These are phyloP conservation scores for Candolleomyces aberdarensis DNA, from an alignment of 768 basidiomycete species.

Conservation along the genomic window DNA sequence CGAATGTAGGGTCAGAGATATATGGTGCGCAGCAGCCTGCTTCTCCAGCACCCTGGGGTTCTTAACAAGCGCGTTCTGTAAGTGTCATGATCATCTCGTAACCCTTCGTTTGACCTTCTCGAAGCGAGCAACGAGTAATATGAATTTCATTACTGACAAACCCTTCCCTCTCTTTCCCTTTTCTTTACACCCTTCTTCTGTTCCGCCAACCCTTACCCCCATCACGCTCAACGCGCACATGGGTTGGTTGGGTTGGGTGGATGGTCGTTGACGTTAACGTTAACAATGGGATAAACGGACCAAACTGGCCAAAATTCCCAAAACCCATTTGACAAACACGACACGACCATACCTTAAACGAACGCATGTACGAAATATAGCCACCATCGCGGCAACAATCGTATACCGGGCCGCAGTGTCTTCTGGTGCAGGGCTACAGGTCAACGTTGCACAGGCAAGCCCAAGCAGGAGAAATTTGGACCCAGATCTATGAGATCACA, in stretches of 20 bases:
- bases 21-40: conserved; percentile 32
- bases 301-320: no score
- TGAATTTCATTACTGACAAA: no score
- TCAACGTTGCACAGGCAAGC: conserved; percentile 26
- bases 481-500: no score
- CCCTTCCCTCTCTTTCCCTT: no score
- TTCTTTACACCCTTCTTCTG: neutral
- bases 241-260: no score
- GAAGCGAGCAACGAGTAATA: no score
- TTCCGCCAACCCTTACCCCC: neutral
- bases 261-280: no score
- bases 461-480: neutral
- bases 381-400: conserved; percentile 20
- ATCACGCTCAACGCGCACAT: no score
- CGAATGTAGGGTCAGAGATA: conserved; percentile 27
- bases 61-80: conserved; percentile 26
- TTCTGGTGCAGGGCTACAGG: conserved; percentile 24
- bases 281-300: no score
- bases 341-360: no score
- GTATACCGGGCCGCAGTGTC: conserved; percentile 19
- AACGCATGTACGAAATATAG: conserved; percentile 8
- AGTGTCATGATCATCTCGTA: neutral
- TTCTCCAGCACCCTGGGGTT: conserved; percentile 31
- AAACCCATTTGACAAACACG: no score
- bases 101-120: no score